phyloP scores from a whole-genome alignment of 108 stramenopile genomes.

The Aurantiochytrium sp. region DNA sequence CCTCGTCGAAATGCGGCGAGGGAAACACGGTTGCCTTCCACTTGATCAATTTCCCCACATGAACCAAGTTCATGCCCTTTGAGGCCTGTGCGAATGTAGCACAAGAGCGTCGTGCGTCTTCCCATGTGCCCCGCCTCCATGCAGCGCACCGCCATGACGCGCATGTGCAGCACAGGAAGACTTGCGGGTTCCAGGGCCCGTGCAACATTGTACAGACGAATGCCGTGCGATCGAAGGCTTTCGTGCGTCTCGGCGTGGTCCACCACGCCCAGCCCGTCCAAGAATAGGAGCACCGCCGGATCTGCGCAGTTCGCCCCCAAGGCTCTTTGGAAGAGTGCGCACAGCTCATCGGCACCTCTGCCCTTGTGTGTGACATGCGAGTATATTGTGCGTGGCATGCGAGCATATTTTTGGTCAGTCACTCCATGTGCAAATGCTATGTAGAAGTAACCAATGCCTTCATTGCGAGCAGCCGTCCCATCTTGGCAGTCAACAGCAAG shows the following conservation, averaged over 20 bases:
- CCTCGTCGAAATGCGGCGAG: neutral
- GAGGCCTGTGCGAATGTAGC: slow-evolving; percentile 3
- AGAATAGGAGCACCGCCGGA: neutral
- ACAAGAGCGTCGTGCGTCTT: neutral
- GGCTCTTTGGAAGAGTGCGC: neutral
- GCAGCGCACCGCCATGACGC: neutral
- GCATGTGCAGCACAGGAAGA: neutral
- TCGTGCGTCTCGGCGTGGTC: neutral
- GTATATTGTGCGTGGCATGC: neutral
- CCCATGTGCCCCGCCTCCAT: neutral
- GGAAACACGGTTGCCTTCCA: neutral
- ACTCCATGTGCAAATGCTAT: no score
- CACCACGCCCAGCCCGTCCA: neutral
- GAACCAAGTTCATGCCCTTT: neutral
- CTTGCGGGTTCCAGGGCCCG: neutral
- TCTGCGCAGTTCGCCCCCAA: neutral
- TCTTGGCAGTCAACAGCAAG: no score
- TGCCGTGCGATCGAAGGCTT: neutral
- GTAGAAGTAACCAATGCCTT: no score
- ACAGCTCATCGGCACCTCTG: neutral
- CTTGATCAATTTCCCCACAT: neutral
- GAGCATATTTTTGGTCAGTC: no score
- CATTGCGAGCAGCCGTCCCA: no score
- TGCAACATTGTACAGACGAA: neutral
- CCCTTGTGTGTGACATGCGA: neutral